Evolutionary conservation across 805 yeast genomes (phyloP), one percentile per base, ranked within the genome.

Genomic region (Millerago galiae): DNA sequence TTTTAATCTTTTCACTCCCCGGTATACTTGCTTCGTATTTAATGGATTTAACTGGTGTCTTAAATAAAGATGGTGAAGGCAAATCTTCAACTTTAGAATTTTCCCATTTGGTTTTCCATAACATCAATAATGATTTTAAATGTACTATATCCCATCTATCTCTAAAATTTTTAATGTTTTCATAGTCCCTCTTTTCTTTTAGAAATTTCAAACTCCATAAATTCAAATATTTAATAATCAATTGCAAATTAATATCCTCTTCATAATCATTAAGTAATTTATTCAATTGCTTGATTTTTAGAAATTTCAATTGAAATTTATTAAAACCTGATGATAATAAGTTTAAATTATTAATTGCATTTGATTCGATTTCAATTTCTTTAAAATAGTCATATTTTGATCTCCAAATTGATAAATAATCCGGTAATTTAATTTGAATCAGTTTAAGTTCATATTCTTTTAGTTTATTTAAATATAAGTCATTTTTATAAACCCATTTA

Each of bases 91-190:
- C n/a, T n/a, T n/a, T n/a, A n/a, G n/a, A 38, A 52, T 14, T 9
- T 31, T 24, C 49, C 40, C 42, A 40, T 35, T 48, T 58, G 4
- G 52, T 56, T 35, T 53, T 61, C 72, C 72, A 68, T 15, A 68
- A 41, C 6, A 52, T 32, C 16, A 68, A 34, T 5, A 67, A 41
- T 0, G 68, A 71, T 39, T 71, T 49, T 21, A 65, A 43, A 21
- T 53, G 61, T 1, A 71, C 71, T 36, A 71, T 56, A 41, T 60
- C 54, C 71, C 71, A 68, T 39, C 72, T 53, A n/a, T 46, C 50
- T 34, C 59, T 51, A 45, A 67, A 66, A 12, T 50, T 49, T 5
- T 49, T 54, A 3, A 64, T 56, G 1, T 59, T 54, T 42, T 63
- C 68, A 24, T 61, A 54, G 43, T 66, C 66, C 42, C 67, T 58